Evolutionary conservation across 208 protist species (phyloP).

Genomic region (Polymyxa betae): DNA sequence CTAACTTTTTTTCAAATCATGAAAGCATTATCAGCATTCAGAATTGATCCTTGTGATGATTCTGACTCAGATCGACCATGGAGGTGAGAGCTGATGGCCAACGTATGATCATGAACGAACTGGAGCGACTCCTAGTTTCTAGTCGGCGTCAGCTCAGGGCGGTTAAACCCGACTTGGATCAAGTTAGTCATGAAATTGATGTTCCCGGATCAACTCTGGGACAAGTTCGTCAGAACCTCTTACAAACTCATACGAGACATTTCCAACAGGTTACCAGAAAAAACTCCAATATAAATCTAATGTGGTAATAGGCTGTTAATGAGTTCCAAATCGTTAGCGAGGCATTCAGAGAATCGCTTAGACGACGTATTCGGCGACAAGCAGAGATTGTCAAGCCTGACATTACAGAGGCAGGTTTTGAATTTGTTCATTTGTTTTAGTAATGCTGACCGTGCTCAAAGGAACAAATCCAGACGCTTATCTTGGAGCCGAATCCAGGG

Average conservation of each 20-base stretch:
- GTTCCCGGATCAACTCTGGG: background rate
- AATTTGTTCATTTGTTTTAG: background rate
- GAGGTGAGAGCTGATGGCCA: background rate
- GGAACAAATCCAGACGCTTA: slow-evolving; percentile 9
- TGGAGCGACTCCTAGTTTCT: background rate
- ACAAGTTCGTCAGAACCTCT: slow-evolving; percentile 4
- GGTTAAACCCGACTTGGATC: slow-evolving; percentile 17
- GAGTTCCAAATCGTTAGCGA: slow-evolving; percentile 32
- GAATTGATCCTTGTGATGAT: too few species aligned
- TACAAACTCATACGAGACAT: background rate
- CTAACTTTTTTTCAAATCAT: too few species aligned
- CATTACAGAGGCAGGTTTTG: background rate
- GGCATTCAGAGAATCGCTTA: slow-evolving; percentile 47
- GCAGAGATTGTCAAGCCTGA: slow-evolving; percentile 17
- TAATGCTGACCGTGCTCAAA: background rate
- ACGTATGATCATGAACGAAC: slow-evolving; percentile 25
- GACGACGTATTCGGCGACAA: slow-evolving; percentile 12
- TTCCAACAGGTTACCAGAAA: background rate
- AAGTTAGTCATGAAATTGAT: background rate
- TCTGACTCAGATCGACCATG: background rate
- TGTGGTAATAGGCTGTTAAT: background rate
- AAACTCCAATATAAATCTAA: background rate
- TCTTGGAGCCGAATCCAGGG: background rate
- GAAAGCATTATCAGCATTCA: too few species aligned
- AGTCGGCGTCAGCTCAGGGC: background rate